phyloP scores from a whole-genome alignment of 495 filamentous ascomycete species.

The Penicillium angulare region DNA sequence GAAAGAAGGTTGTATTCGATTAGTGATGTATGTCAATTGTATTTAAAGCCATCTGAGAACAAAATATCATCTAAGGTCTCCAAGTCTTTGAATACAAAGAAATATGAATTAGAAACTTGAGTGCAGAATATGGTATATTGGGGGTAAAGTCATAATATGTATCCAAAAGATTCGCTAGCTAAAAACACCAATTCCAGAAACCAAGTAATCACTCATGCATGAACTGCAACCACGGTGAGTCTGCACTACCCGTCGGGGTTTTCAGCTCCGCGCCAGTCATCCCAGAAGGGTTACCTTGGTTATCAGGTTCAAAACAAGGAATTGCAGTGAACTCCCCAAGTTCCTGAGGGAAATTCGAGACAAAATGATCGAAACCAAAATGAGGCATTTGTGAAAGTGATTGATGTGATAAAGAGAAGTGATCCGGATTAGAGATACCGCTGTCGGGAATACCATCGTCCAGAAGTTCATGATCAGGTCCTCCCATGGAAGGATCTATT shows the following conservation, averaged over 20 bases:
- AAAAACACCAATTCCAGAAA: neutral
- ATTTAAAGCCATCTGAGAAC: no score
- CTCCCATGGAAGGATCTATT: constrained; percentile 8
- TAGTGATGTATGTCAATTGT: constrained; percentile 34
- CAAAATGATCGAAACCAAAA: constrained; percentile 46
- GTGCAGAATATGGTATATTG: constrained; percentile 12
- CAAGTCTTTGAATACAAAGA: no score
- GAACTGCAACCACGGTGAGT: constrained; percentile 42
- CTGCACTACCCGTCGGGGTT: constrained; percentile 17
- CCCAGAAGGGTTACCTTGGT: constrained; percentile 20
- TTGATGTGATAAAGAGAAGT: constrained; percentile 32
- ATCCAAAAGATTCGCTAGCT: neutral
- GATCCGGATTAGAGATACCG: constrained; percentile 25
- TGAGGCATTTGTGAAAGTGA: constrained; percentile 36
- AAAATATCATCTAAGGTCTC: no score
- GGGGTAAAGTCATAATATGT: neutral
- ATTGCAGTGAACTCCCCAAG: constrained; percentile 48
- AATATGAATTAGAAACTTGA: no score
- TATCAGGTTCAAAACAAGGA: constrained; percentile 45
- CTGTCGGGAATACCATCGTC: constrained; percentile 21
- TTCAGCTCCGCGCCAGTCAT: constrained; percentile 26
- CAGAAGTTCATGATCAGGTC: constrained; percentile 16
- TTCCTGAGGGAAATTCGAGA: constrained; percentile 48
- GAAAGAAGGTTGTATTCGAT: constrained; percentile 91
- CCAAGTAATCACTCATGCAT: constrained; percentile 29